Evolutionary conservation across 345 rosid species (phyloP).

Genomic region (Bruguiera parviflora): DNA sequence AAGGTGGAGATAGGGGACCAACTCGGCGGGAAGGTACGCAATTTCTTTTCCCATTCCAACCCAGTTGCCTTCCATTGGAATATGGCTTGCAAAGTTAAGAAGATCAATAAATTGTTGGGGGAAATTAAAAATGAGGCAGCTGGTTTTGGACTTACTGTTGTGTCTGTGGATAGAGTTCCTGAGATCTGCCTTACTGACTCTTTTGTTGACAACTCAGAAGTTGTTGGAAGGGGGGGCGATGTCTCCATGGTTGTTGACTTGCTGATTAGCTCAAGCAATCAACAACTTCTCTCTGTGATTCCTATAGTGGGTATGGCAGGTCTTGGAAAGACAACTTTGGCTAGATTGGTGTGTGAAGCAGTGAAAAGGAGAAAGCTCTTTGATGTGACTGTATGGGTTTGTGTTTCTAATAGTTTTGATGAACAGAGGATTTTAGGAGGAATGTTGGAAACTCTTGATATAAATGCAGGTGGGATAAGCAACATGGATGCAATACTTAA

Average conservation of each 20-base stretch:
- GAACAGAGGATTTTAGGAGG: background rate
- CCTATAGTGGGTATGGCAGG: constrained; percentile 28
- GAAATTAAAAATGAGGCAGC: background rate
- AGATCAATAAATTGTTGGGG: background rate
- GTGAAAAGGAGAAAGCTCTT: background rate
- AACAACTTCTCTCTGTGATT: background rate
- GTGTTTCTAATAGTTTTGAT: constrained; percentile 13
- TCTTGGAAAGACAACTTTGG: constrained; percentile 28
- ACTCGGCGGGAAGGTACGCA: background rate
- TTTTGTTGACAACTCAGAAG: background rate
- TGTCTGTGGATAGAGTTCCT: background rate
- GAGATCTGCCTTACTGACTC: background rate
- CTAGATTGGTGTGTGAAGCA: constrained; percentile 2
- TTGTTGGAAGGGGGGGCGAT: constrained; percentile 20
- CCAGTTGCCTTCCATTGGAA: background rate
- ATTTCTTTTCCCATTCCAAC: background rate
- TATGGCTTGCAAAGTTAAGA: background rate
- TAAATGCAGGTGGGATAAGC: background rate
- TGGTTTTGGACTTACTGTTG: background rate
- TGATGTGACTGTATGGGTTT: constrained; percentile 10
- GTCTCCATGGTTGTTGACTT: constrained; percentile 4
- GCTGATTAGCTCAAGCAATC: background rate
- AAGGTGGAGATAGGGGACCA: background rate
- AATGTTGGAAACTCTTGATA: constrained; percentile 8
- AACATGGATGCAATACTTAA: background rate